phyloP scores from a whole-genome alignment of 495 filamentous ascomycete species.

The Apodospora peruviana region DNA sequence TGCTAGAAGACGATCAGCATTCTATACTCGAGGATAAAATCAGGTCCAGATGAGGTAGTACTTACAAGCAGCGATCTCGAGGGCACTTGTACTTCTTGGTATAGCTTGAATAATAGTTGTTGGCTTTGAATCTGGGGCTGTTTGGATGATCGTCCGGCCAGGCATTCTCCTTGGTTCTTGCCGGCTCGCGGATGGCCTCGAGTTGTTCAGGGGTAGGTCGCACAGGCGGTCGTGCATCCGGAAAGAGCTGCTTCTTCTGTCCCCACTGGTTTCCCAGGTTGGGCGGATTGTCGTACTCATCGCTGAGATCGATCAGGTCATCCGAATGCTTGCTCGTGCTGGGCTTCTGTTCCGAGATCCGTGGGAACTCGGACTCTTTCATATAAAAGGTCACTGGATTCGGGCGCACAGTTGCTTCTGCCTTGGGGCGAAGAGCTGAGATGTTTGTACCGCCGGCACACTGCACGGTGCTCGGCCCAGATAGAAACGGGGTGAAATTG shows the following conservation, averaged over 20 bases:
- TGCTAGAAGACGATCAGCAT: constrained; percentile 16
- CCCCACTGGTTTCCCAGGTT: constrained; percentile 7
- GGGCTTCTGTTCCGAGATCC: constrained; percentile 3
- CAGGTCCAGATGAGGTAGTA: background rate
- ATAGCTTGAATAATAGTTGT: constrained; percentile 18
- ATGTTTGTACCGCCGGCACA: background rate
- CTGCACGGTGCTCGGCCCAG: background rate
- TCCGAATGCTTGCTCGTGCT: constrained; percentile 1
- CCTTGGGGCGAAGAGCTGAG: background rate
- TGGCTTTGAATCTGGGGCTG: constrained; percentile 22
- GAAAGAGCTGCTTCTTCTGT: constrained; percentile 17
- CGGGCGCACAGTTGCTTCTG: constrained; percentile 1
- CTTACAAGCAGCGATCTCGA: constrained; percentile 33
- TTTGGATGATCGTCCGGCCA: constrained; percentile 22
- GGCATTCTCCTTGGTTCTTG: background rate
- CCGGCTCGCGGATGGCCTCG: constrained; percentile 1
- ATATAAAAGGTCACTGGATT: background rate
- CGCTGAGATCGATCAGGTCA: background rate
- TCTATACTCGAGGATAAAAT: background rate
- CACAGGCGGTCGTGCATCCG: constrained; percentile 4
- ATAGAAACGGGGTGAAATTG: constrained; percentile 7
- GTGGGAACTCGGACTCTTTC: constrained; percentile 1
- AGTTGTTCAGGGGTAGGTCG: constrained; percentile 6
- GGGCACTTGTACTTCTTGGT: constrained; percentile 35
- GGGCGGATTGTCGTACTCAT: background rate